Conservation (phyloP, 2,329 filamentous ascomycete genomes). For the Colletotrichum sublineola region DNA sequence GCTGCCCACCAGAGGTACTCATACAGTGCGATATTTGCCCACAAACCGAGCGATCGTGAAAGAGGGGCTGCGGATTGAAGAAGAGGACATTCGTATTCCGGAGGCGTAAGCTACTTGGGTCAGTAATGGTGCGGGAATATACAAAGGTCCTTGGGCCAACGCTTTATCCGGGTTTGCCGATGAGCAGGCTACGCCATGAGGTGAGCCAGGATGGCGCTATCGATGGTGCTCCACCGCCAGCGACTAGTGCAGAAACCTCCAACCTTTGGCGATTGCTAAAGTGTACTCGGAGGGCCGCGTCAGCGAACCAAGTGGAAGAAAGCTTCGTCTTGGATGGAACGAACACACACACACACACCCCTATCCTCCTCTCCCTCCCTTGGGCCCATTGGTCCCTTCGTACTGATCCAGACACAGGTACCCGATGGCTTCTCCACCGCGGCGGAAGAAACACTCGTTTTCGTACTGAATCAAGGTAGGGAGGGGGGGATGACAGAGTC, state of each 20-base stretch:
- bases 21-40: not conserved
- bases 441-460: constrained; percentile 35
- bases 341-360: not conserved
- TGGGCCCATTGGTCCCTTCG: not conserved
- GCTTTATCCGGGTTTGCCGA: constrained; percentile 35
- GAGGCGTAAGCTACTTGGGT: not conserved
- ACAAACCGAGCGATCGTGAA: constrained; percentile 23
- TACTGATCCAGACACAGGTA: constrained; percentile 24
- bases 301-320: constrained; percentile 26
- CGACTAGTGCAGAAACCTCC: constrained; percentile 21
- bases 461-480: constrained; percentile 27
- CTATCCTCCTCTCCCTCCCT: not conserved
- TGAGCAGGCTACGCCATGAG: constrained; percentile 35
- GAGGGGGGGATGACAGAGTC: constrained; percentile 12
- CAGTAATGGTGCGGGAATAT: constrained; percentile 1
- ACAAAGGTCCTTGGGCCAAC: constrained; percentile 3
- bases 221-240: constrained; percentile 29
- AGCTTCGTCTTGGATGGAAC: not conserved
- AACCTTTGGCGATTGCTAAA: constrained; percentile 11
- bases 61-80: not conserved
- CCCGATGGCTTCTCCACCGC: constrained; percentile 15
- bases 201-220: constrained; percentile 39
- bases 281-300: constrained; percentile 35
- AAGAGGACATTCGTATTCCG: not conserved
- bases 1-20: constrained; percentile 17